A percentile compares a stretch with the other conserved stretches of the same genome.
These are phyloP conservation scores for Globisporangium recalcitrans DNA, from an alignment of 352 stramenopile genomes.

Conservation along the genomic window DNA sequence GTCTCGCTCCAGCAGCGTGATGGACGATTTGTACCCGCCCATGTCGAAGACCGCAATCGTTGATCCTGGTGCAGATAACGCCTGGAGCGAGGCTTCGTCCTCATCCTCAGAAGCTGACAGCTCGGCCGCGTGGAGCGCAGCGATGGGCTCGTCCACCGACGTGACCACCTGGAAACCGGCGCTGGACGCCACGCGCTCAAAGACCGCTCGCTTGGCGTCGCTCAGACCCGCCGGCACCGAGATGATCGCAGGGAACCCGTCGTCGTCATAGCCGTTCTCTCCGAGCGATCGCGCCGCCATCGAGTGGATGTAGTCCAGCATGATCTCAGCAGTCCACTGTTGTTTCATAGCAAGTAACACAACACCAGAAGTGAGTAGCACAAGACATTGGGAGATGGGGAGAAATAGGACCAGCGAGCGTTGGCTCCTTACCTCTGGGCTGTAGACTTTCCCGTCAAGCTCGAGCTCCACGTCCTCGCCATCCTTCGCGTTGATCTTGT, in stretches of 20 bases:
- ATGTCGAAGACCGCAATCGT: slow-evolving; percentile 68
- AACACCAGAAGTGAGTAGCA: too few relatives aligned
- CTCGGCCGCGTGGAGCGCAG: slow-evolving; percentile 51
- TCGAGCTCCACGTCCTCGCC: slow-evolving; percentile 25
- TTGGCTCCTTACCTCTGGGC: slow-evolving; percentile 33
- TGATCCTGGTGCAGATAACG: slow-evolving; percentile 7
- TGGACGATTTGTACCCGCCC: slow-evolving; percentile 48
- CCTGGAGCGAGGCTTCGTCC: not conserved
- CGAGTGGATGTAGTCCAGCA: slow-evolving; percentile 49
- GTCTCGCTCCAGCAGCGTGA: slow-evolving; percentile 42
- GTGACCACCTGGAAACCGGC: slow-evolving; percentile 57
- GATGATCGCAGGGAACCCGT: slow-evolving; percentile 47
- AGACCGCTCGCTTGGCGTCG: slow-evolving; percentile 26
- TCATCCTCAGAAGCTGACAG: slow-evolving; percentile 28
- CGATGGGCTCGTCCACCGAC: slow-evolving; percentile 56
- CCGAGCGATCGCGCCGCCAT: slow-evolving; percentile 40
- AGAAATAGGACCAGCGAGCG: too few relatives aligned
- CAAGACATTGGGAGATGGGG: not conserved
- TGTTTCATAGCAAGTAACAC: not conserved
- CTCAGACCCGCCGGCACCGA: slow-evolving; percentile 34
- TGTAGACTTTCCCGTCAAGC: slow-evolving; percentile 54
- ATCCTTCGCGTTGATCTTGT: slow-evolving; percentile 23
- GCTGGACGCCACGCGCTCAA: slow-evolving; percentile 46
- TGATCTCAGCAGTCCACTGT: slow-evolving; percentile 55
- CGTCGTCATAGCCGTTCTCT: slow-evolving; percentile 23